Evolutionary conservation across 1,284 basidiomycete species (phyloP), one percentile per base, ranked within the genome.

Genomic region (Marasmius sp.): DNA sequence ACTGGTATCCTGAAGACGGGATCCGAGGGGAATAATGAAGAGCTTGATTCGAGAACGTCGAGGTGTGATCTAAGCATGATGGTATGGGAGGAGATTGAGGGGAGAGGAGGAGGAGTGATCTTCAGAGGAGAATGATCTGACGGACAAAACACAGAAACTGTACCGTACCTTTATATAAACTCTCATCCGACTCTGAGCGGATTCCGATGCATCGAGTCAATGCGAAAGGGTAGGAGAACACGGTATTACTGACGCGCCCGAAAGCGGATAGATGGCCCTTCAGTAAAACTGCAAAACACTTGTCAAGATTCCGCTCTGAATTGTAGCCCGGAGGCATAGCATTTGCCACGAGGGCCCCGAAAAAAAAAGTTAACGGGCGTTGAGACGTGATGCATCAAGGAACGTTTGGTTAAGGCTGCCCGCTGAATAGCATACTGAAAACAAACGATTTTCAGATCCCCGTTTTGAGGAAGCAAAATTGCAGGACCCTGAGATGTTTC

Each of bases 1-100:
- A 47, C 16, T 47, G 85, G 85, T 27, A 85, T 66, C 63, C 75
- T 79, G 74, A 88, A 87, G 57, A 77, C 84, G 47, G 81, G 74
- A 1, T 74, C 70, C 37, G 75, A 71, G 16, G 83, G 72, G 69
- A 75, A 77, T 61, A 70, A 75, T 18, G 72, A 60, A 14, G 84
- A 79, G 61, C 76, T 79, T 57, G 76, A 68, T 57, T 84, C 75
- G 63, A 87, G 80, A 60, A 83, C 72, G 22, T 79, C 77, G 20
- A 86, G 76, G 66, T 85, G 85, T 51, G 84, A 78, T 10, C 63
- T 66, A 59, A 68, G 66, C 77, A 81, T 79, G 52, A 37, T 38
- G 27, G 20, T 6, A 14, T 18, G 52, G n/a, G 52, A 22, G 33
- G 52, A 3, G 38, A 16, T 16, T n/a, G 52, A n/a, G 38, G n/a